A percentile compares a stretch with the other conserved stretches of the same genome.
These are phyloP conservation scores for Posidonia oceanica DNA, from an alignment of 116 monocot genomes.

Conservation along the genomic window DNA sequence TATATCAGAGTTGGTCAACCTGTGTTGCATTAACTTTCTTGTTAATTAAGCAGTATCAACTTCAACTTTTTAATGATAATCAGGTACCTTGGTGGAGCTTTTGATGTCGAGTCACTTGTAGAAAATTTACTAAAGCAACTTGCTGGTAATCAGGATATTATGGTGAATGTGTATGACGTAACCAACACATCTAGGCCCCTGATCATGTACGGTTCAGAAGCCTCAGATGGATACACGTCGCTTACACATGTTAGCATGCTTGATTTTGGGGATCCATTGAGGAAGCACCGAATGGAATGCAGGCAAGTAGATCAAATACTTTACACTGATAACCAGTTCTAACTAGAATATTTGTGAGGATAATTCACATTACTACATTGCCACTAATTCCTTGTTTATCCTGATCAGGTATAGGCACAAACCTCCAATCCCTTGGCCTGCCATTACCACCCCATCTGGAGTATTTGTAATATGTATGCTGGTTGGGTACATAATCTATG, in stretches of 20 bases:
- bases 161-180: slow-evolving; percentile 90
- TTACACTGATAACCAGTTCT: not conserved
- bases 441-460: slow-evolving; percentile 66
- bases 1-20: too few species aligned
- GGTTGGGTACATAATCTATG: slow-evolving; percentile 69
- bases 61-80: not conserved
- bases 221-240: slow-evolving; percentile 39
- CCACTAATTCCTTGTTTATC: not conserved
- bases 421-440: slow-evolving; percentile 56
- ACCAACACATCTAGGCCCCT: slow-evolving; percentile 77
- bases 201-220: slow-evolving; percentile 82
- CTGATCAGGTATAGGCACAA: slow-evolving; percentile 63
- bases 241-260: slow-evolving; percentile 61
- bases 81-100: slow-evolving; percentile 96
- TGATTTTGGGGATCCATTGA: slow-evolving; percentile 95
- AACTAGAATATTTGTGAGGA: too few species aligned
- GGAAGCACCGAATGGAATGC: slow-evolving; percentile 89
- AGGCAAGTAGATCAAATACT: slow-evolving; percentile 27
- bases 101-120: slow-evolving; percentile 94
- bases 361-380: not conserved
- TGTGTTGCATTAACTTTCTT: not conserved
- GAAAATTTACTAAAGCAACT: slow-evolving; percentile 91
- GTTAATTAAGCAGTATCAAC: not conserved
- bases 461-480: slow-evolving; percentile 84
- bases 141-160: slow-evolving; percentile 81